A percentile compares a stretch with the other conserved stretches of the same genome.
Conservation (phyloP, 2,329 filamentous ascomycete species). For the Xylaria sp. region DNA sequence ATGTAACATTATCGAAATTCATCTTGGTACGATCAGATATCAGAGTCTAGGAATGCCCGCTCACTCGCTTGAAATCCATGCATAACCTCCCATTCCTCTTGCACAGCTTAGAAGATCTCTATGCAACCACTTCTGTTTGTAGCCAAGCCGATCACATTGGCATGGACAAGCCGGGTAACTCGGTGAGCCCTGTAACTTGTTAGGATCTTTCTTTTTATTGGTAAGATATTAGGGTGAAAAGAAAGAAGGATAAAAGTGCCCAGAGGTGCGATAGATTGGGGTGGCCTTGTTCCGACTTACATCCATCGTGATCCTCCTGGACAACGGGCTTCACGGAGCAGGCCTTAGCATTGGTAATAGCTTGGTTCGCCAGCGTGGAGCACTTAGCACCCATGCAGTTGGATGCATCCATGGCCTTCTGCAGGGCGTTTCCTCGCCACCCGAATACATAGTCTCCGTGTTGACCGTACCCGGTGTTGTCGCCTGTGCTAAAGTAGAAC, state of each 20-base stretch:
- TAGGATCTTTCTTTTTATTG: constrained; percentile 14
- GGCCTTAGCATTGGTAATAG: constrained; percentile 45
- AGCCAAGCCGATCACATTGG: constrained; percentile 29
- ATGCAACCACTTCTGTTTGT: neutral
- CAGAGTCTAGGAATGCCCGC: neutral
- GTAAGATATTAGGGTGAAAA: neutral
- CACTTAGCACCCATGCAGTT: constrained; percentile 56
- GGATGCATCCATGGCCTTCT: constrained; percentile 52
- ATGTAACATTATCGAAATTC: neutral
- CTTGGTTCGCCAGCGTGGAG: constrained; percentile 50
- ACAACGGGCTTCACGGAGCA: constrained; percentile 49
- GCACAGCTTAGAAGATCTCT: neutral
- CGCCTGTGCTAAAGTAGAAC: constrained; percentile 51
- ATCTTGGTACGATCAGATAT: neutral
- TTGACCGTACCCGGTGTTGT: constrained; percentile 46
- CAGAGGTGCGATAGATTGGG: neutral
- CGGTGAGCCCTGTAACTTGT: constrained; percentile 41
- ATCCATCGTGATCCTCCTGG: constrained; percentile 51
- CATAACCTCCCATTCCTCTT: neutral
- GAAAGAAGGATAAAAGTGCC: too few relatives aligned
- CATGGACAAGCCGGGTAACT: constrained; percentile 45
- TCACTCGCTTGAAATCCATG: neutral
- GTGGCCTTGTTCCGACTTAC: constrained; percentile 44
- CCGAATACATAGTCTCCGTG: constrained; percentile 54
- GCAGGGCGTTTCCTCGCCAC: constrained; percentile 44